Evolutionary conservation across 2,329 filamentous ascomycete genomes (phyloP), one percentile per base, ranked within the genome.

Genomic region (Didymella sp.): DNA sequence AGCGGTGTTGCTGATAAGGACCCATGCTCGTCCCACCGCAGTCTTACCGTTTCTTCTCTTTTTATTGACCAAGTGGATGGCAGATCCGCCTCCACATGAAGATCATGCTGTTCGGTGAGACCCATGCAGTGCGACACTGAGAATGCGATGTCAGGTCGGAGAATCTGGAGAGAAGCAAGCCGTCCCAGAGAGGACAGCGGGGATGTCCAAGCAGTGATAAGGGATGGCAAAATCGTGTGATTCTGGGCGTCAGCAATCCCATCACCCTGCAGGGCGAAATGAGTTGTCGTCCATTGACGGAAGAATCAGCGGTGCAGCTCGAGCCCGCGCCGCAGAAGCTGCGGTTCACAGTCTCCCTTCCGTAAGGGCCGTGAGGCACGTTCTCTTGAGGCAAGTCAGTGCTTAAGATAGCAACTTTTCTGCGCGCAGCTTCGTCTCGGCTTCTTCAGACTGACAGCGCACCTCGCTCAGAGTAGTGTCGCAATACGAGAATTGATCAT

Each of bases 1-100:
- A 44, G 57, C 64, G 64, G 61, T 59, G 60, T 66, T 56, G 63
- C 65, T 67, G 72, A 74, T 75, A 75, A 75, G 72, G 56, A 68
- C 59, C 60, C 66, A 55, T 67, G 66, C 56, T 48, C 43, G 30
- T 51, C 44, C 51, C 59, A 61, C 61, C 51, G 59, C 55, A 47
- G 52, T 51, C 54, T 44, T 28, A 37, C 37, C 38, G 12, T 38
- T 38, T 27, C 7, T 58, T 57, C 54, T n/a, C 45, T 66, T 52
- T 61, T 60, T 22, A 6, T 38, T 55, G 54, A 57, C 48, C 56
- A 68, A 68, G 64, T 66, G 63, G 69, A 58, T 45, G 59, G 56
- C 50, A 50, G 51, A 45, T 51, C 60, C 47, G 58, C 57, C 66
- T 66, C 68, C 63, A 68, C 67, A 62, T 41, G 58, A 51, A 54